Evolutionary conservation across 345 rosid species (phyloP).

Genomic region (Microthlaspi erraticum): DNA sequence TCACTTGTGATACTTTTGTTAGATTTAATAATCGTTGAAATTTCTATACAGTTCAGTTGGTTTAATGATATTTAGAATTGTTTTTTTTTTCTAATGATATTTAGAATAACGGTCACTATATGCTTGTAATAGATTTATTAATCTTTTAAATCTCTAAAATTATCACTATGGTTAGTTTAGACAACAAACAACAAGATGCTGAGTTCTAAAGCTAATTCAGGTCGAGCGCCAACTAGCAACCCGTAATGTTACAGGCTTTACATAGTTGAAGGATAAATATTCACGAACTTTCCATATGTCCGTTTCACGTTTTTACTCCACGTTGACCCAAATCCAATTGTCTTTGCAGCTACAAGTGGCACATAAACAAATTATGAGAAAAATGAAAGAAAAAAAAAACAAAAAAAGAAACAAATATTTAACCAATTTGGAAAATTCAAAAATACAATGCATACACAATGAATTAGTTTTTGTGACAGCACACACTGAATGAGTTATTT

Average conservation of each 20-base stretch:
- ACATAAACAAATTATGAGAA: not conserved
- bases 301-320: slow-evolving; percentile 37
- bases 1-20: no score
- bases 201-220: slow-evolving; percentile 17
- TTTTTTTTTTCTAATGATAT: no score
- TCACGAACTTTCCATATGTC: slow-evolving; percentile 26
- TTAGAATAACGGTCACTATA: not conserved
- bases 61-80: not conserved
- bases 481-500: no score
- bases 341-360: slow-evolving; percentile 9
- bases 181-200: slow-evolving; percentile 27
- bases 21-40: no score
- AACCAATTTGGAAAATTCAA: not conserved
- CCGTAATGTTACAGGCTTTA: not conserved
- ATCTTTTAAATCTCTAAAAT: not conserved
- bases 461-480: no score
- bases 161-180: slow-evolving; percentile 16
- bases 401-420: not conserved
- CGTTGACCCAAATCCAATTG: slow-evolving; percentile 34
- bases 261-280: slow-evolving; percentile 4
- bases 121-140: slow-evolving; percentile 4
- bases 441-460: not conserved
- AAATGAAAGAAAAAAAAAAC: not conserved
- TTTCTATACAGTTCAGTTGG: no score
- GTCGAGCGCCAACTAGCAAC: not conserved